Evolutionary conservation across 768 basidiomycete species (phyloP).

Genomic region (Myochromella boudieri): DNA sequence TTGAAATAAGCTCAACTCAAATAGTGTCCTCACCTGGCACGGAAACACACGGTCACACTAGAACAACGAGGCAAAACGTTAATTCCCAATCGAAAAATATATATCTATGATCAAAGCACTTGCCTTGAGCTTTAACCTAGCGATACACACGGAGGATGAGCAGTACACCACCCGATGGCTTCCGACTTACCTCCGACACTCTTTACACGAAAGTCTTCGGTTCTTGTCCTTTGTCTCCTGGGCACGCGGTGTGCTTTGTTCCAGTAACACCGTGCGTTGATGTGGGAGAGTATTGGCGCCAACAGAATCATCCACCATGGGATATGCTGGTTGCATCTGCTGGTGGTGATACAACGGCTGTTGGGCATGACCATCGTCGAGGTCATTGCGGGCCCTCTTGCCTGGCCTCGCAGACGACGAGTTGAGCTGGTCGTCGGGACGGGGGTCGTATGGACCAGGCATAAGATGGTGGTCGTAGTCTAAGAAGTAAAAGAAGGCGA

Average conservation of each 20-base stretch:
- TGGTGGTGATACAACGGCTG: conserved; percentile 1
- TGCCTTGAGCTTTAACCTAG: conserved; percentile 51
- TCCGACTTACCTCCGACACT: conserved; percentile 44
- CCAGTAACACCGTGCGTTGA: too few species aligned
- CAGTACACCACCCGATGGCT: too few species aligned
- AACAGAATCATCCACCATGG: too few species aligned
- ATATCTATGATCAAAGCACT: conserved; percentile 12
- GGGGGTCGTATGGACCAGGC: too few species aligned
- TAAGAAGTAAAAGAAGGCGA: too few species aligned
- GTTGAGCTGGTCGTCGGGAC: too few species aligned
- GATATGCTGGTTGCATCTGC: not conserved
- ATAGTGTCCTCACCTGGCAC: conserved; percentile 42
- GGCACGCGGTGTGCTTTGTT: conserved; percentile 16
- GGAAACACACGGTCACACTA: conserved; percentile 68
- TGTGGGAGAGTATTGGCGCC: too few species aligned
- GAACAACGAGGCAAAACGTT: conserved; percentile 5
- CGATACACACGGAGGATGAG: too few species aligned
- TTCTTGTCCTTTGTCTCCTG: conserved; percentile 44
- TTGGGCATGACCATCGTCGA: not conserved
- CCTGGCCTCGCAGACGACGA: too few species aligned
- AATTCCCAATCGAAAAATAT: not conserved
- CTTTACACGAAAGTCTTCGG: conserved; percentile 48
- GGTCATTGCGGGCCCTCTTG: conserved; percentile 7
- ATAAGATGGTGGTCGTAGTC: too few species aligned
- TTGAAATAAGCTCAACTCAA: conserved; percentile 8